Percentiles rank a stretch among this genome's conserved stretches.
Conservation (phyloP, 2,329 filamentous ascomycete genomes). For the Capronia epimyces region DNA sequence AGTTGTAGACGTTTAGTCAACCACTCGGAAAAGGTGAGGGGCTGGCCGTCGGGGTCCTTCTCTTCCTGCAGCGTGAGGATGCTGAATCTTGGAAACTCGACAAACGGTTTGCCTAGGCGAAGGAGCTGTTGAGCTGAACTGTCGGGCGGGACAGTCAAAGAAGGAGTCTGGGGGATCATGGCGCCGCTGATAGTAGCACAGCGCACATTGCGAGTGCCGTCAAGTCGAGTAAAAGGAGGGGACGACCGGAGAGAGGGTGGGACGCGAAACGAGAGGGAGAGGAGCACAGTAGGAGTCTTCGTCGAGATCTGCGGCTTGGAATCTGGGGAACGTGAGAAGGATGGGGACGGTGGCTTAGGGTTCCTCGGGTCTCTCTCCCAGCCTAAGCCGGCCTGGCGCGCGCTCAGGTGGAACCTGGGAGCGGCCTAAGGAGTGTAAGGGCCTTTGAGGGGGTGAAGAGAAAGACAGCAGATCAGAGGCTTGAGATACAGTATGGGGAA, state of each 20-base stretch:
- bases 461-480: too few relatives aligned
- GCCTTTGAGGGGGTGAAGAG: too few relatives aligned
- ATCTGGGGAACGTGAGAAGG: not conserved
- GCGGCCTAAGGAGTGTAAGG: too few relatives aligned
- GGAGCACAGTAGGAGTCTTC: not conserved
- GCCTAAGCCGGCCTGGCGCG: too few relatives aligned
- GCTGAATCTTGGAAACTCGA: slow-evolving; percentile 33
- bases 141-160: slow-evolving; percentile 25
- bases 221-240: not conserved
- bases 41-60: slow-evolving; percentile 24
- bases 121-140: slow-evolving; percentile 29
- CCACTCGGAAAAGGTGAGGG: slow-evolving; percentile 30
- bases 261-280: not conserved
- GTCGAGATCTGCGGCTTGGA: not conserved
- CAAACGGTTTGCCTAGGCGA: slow-evolving; percentile 30
- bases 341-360: too few relatives aligned
- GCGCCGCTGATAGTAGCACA: slow-evolving; percentile 1
- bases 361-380: too few relatives aligned
- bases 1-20: slow-evolving; percentile 31
- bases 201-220: slow-evolving; percentile 11
- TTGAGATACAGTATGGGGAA: too few relatives aligned
- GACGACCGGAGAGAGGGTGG: not conserved
- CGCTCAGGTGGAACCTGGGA: too few relatives aligned
- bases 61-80: slow-evolving; percentile 29
- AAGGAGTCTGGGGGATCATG: slow-evolving; percentile 29